A percentile compares a stretch with the other conserved stretches of the same genome.
These are phyloP conservation scores for Lenwebbia sp. DNA, from an alignment of 345 rosid species.

Conservation along the genomic window DNA sequence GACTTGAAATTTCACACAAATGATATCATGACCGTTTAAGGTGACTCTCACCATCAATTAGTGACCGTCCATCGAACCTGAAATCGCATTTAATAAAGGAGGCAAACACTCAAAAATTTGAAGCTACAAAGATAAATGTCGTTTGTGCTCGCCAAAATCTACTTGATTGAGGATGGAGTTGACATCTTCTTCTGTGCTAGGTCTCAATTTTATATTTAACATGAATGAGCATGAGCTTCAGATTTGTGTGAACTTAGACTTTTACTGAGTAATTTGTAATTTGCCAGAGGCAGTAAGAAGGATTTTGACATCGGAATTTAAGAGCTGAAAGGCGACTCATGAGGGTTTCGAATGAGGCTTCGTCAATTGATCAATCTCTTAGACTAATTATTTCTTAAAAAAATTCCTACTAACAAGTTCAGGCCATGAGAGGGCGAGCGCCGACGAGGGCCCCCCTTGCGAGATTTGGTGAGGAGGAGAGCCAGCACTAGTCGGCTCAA, in stretches of 20 bases:
- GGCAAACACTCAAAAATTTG: neutral
- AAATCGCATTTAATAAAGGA: neutral
- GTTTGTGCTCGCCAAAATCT: neutral
- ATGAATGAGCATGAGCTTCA: neutral
- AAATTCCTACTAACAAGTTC: neutral
- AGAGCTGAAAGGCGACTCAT: neutral
- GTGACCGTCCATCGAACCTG: rapidly evolving
- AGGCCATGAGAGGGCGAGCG: neutral
- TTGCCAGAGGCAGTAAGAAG: neutral
- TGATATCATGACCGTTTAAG: too few relatives aligned
- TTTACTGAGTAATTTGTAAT: neutral
- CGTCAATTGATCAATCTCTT: neutral
- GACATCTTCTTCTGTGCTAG: neutral
- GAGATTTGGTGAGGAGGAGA: too few relatives aligned
- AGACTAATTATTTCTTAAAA: neutral
- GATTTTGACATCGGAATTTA: neutral
- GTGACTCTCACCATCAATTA: neutral
- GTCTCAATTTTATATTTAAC: neutral
- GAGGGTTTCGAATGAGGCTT: neutral
- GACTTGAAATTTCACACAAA: too few relatives aligned
- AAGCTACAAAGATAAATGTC: neutral
- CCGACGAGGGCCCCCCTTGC: neutral
- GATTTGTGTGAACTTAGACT: neutral
- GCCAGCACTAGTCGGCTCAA: neutral
- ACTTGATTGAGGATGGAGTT: neutral